Conservation (phyloP, 805 yeast species). For the Blastobotrys mokoenaii region DNA sequence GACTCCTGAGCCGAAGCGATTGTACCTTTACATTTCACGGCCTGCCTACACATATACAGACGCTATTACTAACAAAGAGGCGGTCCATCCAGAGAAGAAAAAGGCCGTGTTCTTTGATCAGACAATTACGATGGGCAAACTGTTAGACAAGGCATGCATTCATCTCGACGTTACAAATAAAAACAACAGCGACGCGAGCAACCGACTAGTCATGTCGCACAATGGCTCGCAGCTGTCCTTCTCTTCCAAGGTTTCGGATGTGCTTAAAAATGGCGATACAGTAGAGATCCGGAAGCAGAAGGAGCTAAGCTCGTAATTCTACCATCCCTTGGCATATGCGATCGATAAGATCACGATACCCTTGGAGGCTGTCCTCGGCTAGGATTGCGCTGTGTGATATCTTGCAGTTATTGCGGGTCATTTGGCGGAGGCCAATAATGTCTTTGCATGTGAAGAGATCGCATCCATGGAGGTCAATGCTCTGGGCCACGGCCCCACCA, state of each 20-base stretch:
- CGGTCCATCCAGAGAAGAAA: conserved; percentile 18
- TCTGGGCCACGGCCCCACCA: neutral
- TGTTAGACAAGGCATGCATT: conserved; percentile 21
- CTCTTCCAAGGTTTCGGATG: conserved; percentile 9
- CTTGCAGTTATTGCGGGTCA: conserved; percentile 4
- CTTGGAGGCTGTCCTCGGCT: conserved; percentile 15
- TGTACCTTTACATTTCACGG: conserved; percentile 25
- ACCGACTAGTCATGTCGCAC: conserved; percentile 10
- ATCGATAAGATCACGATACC: conserved; percentile 12
- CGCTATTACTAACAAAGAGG: conserved; percentile 12
- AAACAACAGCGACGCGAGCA: conserved; percentile 7
- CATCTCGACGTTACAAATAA: conserved; percentile 17
- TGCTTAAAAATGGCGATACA: conserved; percentile 10
- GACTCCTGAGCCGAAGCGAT: conserved; percentile 26
- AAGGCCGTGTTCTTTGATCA: conserved; percentile 19
- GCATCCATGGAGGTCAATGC: conserved; percentile 1
- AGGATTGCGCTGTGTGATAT: conserved; percentile 15
- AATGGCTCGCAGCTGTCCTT: conserved; percentile 8
- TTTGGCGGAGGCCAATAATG: conserved; percentile 3
- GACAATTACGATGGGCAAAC: conserved; percentile 18
- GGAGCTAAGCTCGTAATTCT: neutral
- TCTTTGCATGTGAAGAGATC: conserved; percentile 14
- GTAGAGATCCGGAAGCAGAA: conserved; percentile 3
- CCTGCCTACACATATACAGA: conserved; percentile 17
- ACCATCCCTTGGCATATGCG: neutral